Evolutionary conservation across 1,284 basidiomycete genomes (phyloP), one percentile per base, ranked within the genome.

Genomic region (Trametes hirsuta): DNA sequence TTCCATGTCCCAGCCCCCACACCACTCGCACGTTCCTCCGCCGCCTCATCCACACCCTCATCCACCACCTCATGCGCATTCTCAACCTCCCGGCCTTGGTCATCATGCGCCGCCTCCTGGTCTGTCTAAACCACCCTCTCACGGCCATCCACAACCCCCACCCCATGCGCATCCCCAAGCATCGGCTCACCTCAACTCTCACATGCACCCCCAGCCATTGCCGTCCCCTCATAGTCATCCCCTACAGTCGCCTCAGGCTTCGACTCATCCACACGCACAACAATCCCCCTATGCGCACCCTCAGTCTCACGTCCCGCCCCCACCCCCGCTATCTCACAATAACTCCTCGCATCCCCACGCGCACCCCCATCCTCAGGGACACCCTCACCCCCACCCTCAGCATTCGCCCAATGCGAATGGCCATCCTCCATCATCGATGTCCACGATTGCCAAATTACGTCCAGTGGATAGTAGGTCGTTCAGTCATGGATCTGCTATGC

Each of bases 381-480:
- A 53, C 37, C 44, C 49, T 10, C 55, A 49, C 39, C n/a, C 55
- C 1, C 61, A 59, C 44, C 35, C 53, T 30, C 61, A 61, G 39
- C 46, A 48, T 42, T 50, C 45, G 12, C 45, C 62, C 30, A 35
- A 37, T 6, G 15, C 56, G 36, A 58, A 52, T 18, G 57, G 42
- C 4, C 51, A 48, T 42, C n/a, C 44, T 55, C 49, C 52, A 18
- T 64, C 66, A 8, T 30, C 30, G 30, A 61, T 59, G 12, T 62
- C 67, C 6, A 69, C 63, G 12, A 66, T 71, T 49, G 68, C 72
- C 14, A 69, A 71, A 10, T 62, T 75, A 25, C 60, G 72, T 15
- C 72, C 72, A 2, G 72, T 74, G 47, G 72, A 74, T 45, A 71
- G 70, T 35, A 66, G 67, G 46, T 74, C 72, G 9, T 74, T 74